phyloP scores from a whole-genome alignment of 805 yeast species.

The Starmerella scarabaei region DNA sequence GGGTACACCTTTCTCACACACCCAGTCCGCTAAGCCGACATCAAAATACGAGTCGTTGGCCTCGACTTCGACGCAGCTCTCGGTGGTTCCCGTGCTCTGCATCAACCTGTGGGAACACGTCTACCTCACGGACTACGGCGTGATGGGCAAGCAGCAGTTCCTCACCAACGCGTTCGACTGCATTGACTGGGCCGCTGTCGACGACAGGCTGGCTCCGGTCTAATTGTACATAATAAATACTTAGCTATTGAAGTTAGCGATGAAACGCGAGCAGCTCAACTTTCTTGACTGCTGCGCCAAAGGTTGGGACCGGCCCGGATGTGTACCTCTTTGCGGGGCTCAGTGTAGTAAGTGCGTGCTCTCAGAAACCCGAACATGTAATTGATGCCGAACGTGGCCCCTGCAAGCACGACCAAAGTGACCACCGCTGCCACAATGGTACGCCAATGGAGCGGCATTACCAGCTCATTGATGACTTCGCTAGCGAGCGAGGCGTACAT shows the following conservation, averaged over 20 bases:
- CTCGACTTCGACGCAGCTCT: slow-evolving; percentile 5
- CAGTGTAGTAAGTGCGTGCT: slow-evolving; percentile 10
- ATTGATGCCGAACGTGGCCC: slow-evolving; percentile 8
- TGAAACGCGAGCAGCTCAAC: no score
- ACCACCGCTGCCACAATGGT: slow-evolving; percentile 4
- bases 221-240: not conserved
- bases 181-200: slow-evolving; percentile 57
- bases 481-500: slow-evolving; percentile 69
- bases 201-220: slow-evolving; percentile 9
- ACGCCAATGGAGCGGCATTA: slow-evolving; percentile 43
- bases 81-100: slow-evolving; percentile 46
- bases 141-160: slow-evolving; percentile 56
- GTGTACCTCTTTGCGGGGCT: not conserved
- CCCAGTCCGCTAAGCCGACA: not conserved
- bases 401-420: not conserved
- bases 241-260: not conserved
- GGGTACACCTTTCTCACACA: slow-evolving; percentile 58
- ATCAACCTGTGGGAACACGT: slow-evolving; percentile 80
- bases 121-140: slow-evolving; percentile 73
- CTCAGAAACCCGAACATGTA: slow-evolving; percentile 18
- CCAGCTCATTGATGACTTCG: slow-evolving; percentile 61
- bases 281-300: not conserved
- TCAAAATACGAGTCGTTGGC: slow-evolving; percentile 4
- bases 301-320: not conserved
- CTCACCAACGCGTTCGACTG: slow-evolving; percentile 62